Evolutionary conservation across 345 rosid species (phyloP).

Genomic region (Nasturtium officinale): DNA sequence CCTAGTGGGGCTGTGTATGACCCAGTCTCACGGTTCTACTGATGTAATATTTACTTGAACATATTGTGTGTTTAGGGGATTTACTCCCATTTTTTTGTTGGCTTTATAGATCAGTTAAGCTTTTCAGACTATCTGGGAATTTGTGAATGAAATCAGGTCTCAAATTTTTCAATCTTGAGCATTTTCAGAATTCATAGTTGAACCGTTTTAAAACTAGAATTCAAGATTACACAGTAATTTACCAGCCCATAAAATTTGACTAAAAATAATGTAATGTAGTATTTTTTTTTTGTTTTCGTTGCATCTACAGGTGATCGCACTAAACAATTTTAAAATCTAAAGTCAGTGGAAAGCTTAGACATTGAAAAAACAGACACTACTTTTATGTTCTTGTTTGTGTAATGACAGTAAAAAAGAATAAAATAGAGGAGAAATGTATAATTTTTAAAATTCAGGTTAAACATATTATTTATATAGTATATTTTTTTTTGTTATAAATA

Average conservation of each 20-base stretch:
- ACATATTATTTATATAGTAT: background rate
- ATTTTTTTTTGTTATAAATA: background rate
- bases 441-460: background rate
- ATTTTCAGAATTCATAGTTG: background rate
- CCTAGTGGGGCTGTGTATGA: constrained; percentile 66
- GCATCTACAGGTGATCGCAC: background rate
- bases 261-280: background rate
- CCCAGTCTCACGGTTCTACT: constrained; percentile 60
- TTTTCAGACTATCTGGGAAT: constrained; percentile 1
- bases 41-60: constrained; percentile 28
- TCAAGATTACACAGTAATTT: background rate
- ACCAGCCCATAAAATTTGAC: background rate
- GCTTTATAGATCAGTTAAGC: constrained; percentile 5
- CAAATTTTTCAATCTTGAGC: background rate
- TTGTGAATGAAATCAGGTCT: constrained; percentile 3
- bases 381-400: background rate
- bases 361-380: background rate
- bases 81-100: constrained; percentile 4
- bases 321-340: background rate
- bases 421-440: background rate
- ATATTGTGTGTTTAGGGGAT: constrained; percentile 14
- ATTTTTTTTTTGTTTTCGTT: background rate
- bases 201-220: background rate
- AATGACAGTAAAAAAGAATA: background rate
- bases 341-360: background rate